Conservation (phyloP, 345 rosid species). For the Physaria fendleri region DNA sequence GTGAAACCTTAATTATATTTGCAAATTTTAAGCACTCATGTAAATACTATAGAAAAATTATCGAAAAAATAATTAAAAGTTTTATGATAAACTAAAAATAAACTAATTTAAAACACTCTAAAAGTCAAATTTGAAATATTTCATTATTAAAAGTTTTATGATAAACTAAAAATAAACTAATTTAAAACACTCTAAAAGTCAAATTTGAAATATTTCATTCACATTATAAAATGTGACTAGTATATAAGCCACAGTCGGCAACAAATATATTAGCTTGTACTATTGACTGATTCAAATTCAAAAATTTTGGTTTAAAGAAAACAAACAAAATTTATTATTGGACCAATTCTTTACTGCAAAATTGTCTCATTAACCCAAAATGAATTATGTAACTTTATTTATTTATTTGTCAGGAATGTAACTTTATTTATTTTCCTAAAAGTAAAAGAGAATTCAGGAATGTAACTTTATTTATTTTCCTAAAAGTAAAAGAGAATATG, state of each 20-base stretch:
- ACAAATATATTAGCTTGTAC: not conserved
- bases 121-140: not conserved
- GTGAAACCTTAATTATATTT: not conserved
- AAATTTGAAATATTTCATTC: not conserved
- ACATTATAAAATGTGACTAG: not conserved
- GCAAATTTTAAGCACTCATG: not conserved
- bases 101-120: not conserved
- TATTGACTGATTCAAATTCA: not conserved
- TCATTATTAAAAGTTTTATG: not conserved
- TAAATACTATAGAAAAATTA: no score
- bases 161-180: not conserved
- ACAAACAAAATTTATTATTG: not conserved
- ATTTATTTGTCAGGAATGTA: not conserved
- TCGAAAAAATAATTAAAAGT: not conserved
- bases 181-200: not conserved
- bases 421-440: no score
- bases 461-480: no score
- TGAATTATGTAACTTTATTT: not conserved
- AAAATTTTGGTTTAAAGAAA: not conserved
- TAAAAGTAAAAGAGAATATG: slow-evolving; percentile 10
- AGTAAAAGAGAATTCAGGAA: slow-evolving; percentile 17
- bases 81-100: not conserved
- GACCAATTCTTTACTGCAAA: not conserved
- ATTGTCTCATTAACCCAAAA: not conserved
- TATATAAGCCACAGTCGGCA: not conserved